phyloP scores from a whole-genome alignment of 2,329 filamentous ascomycete species.

The Coleophoma eucalyptorum region DNA sequence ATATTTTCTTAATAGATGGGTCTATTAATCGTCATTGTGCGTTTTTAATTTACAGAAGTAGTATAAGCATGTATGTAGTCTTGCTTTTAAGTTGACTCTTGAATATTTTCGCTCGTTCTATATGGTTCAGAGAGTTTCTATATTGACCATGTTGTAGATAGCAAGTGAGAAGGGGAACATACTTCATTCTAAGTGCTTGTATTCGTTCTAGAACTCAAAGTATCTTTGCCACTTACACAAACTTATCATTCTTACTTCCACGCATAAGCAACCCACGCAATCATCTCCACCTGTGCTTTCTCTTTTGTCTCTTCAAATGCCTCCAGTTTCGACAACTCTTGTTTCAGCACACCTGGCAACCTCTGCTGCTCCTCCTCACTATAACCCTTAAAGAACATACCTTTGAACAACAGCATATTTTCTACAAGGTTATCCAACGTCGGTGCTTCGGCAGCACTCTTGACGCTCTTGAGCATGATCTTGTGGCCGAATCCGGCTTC shows the following conservation, averaged over 20 bases:
- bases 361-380: slow-evolving; percentile 10
- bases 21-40: too few relatives aligned
- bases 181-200: too few relatives aligned
- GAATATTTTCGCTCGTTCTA: too few relatives aligned
- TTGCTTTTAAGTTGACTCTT: too few relatives aligned
- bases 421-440: slow-evolving; percentile 10
- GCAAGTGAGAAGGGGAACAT: too few relatives aligned
- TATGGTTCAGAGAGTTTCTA: too few relatives aligned
- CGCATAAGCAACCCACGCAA: slow-evolving; percentile 8
- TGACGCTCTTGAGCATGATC: slow-evolving; percentile 6
- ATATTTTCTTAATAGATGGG: too few relatives aligned
- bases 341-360: slow-evolving; percentile 3
- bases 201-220: too few relatives aligned
- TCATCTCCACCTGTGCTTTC: slow-evolving; percentile 6
- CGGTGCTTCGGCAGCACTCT: slow-evolving; percentile 3
- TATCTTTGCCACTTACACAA: too few relatives aligned
- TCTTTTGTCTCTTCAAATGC: slow-evolving; percentile 4
- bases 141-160: too few relatives aligned
- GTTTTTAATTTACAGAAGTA: too few relatives aligned
- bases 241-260: slow-evolving; percentile 3
- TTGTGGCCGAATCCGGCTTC: slow-evolving; percentile 10
- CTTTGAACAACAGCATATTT: slow-evolving; percentile 13
- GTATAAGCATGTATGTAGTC: too few relatives aligned
- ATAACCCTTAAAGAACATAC: slow-evolving; percentile 13
- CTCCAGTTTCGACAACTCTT: slow-evolving; percentile 9